A percentile compares a stretch with the other conserved stretches of the same genome.
Conservation (phyloP, 2,329 filamentous ascomycete species). For the Talaromyces rugulosus region DNA sequence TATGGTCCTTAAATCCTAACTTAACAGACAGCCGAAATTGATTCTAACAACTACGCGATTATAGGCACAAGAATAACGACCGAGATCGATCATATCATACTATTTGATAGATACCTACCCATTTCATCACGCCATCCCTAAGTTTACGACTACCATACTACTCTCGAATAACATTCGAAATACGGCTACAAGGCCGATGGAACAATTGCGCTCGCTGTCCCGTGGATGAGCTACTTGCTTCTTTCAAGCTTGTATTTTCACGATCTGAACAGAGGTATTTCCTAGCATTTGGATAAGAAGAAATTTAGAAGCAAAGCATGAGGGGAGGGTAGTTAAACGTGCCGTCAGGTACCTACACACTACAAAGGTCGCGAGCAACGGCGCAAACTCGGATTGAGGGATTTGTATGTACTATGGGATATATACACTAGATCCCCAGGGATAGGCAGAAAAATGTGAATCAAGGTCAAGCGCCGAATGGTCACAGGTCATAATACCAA, state of each 20-base stretch:
- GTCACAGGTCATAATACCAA: background rate
- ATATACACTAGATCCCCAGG: background rate
- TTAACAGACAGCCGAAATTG: background rate
- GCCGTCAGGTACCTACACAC: background rate
- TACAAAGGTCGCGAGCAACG: background rate
- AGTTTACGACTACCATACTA: background rate
- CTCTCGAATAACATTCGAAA: background rate
- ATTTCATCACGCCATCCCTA: background rate
- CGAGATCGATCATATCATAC: background rate
- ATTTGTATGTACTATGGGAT: background rate
- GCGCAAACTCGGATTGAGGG: background rate
- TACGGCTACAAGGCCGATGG: background rate
- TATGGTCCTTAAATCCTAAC: conserved; percentile 22
- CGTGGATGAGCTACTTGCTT: background rate
- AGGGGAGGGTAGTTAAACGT: background rate
- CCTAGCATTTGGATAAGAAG: background rate
- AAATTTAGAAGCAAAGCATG: background rate
- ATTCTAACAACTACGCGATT: background rate
- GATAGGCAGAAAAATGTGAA: background rate
- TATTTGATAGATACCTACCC: background rate
- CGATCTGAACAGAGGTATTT: background rate
- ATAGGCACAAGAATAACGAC: conserved; percentile 11
- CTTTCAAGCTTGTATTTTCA: background rate
- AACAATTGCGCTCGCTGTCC: background rate
- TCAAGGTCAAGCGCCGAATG: background rate